Base-by-base conservation (phyloP, 352 stramenopile genomes). In the Globisporangium parvum region DNA sequence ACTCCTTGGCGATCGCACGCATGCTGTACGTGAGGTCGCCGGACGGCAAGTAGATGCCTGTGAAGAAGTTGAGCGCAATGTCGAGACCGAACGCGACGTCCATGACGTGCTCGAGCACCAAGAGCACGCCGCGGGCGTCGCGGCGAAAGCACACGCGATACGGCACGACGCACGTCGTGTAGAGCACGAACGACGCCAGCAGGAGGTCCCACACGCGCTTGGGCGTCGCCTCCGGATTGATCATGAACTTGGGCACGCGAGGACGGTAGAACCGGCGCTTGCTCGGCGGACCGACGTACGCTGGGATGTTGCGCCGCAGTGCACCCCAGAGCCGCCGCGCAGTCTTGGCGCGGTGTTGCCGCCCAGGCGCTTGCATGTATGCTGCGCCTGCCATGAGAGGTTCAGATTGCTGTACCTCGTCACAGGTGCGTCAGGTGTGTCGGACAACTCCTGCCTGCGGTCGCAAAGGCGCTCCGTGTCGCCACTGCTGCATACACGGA, bases 21-120 rank as follows among this genome's bases (percentile, higher is more conserved):
- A 70, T 53, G 28, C 74, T 71, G 57, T 89, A 88, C 9, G 77
- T 71, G 40, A 95, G 53, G 26, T 92, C 78, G 4, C 81, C 85
- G 4, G 63, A 72, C 4, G 77, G 62, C 10, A 89, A 53, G 47
- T 85, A 74, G 26, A 90, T 68, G 20, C 80, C 85, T 2, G 81
- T 93, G 59, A 88, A 54, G 51, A 95, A 95, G 53, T 91, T 91
- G 54, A 91, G 66, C 21, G 77, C 64, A 26, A 95, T 91, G 62
- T 95, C 85, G 42, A 81, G 60, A 26, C 67, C 76, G 35, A 93
- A 93, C 11, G 65, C 68, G 9, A 87, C 39, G 57, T 93, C 83
- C 60, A 93, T 82, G 41, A 49, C n/a, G n/a, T 39, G 62, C 60
- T 93, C 83, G 20, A 88, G 59, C 0, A 65, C 47, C 0, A 65